phyloP scores from a whole-genome alignment of 2,329 filamentous ascomycete genomes.

The Fusarium denticulatum region DNA sequence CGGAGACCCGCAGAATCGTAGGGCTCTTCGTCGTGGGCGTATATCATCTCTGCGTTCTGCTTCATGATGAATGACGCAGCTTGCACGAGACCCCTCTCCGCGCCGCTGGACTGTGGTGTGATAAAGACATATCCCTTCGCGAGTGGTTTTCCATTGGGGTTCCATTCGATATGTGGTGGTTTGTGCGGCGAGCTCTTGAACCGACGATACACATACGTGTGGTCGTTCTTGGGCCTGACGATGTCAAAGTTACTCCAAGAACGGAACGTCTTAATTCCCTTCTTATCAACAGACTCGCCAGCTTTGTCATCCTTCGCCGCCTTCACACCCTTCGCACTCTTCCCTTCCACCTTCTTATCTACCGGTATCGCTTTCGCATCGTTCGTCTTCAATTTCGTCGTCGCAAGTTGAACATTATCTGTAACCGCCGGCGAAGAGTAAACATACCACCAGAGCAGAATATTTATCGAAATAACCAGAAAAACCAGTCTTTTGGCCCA shows the following conservation, averaged over 20 bases:
- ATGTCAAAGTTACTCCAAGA: constrained; percentile 38
- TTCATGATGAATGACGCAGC: constrained; percentile 38
- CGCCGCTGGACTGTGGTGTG: constrained; percentile 28
- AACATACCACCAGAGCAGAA: constrained; percentile 23
- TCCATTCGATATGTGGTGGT: constrained; percentile 35
- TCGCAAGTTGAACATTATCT: neutral
- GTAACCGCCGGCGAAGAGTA: neutral
- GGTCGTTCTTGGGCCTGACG: constrained; percentile 9
- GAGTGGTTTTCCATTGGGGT: constrained; percentile 24
- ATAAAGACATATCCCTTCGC: constrained; percentile 44
- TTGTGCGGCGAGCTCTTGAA: constrained; percentile 41
- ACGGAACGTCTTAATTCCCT: constrained; percentile 8
- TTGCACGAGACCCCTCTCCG: constrained; percentile 14
- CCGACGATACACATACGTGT: constrained; percentile 31
- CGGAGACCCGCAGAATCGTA: constrained; percentile 36
- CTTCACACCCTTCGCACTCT: neutral
- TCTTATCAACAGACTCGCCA: neutral
- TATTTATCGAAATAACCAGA: constrained; percentile 2
- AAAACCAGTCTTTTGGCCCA: constrained; percentile 25
- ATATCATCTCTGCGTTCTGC: constrained; percentile 46
- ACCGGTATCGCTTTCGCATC: neutral
- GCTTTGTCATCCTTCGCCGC: neutral
- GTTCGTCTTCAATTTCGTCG: neutral
- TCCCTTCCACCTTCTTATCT: neutral
- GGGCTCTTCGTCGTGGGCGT: constrained; percentile 30